These are phyloP conservation scores for Hanseniaspora pseudoguilliermondii DNA, from an alignment of 805 yeast species.

Conservation along the genomic window DNA sequence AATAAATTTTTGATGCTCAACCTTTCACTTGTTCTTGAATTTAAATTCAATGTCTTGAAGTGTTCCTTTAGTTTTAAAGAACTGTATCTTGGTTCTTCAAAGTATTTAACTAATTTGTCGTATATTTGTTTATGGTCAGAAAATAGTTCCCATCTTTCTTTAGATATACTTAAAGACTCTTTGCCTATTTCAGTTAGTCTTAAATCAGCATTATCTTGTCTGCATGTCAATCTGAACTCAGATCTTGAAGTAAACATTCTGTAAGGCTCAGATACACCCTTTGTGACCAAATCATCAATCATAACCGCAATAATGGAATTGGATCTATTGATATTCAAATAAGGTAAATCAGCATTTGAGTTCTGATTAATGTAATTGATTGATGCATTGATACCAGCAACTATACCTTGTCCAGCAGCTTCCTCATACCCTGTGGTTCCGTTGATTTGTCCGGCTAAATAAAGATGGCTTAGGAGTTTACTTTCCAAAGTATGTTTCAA, in stretches of 20 bases:
- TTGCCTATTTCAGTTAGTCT: conserved; percentile 64
- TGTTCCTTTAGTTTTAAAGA: conserved; percentile 51
- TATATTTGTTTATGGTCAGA: conserved; percentile 33
- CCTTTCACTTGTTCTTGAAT: conserved; percentile 42
- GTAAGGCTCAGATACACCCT: conserved; percentile 94
- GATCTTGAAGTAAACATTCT: conserved; percentile 96
- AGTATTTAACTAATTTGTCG: conserved; percentile 32
- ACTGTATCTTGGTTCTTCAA: conserved; percentile 36
- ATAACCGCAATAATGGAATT: conserved; percentile 89
- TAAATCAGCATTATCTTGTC: conserved; percentile 89
- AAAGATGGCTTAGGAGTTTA: conserved; percentile 62
- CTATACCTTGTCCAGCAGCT: conserved; percentile 91
- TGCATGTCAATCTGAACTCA: conserved; percentile 76
- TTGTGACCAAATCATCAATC: conserved; percentile 85
- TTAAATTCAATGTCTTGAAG: conserved; percentile 30
- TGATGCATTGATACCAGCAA: conserved; percentile 95
- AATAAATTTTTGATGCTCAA: conserved; percentile 62
- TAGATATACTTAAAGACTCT: conserved; percentile 51
- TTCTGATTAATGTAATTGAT: conserved; percentile 30
- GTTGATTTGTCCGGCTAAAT: conserved; percentile 90
- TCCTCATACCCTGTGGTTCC: conserved; percentile 99
- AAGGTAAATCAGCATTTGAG: conserved; percentile 22
- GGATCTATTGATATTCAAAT: conserved; percentile 48
- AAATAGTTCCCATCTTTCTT: conserved; percentile 42
- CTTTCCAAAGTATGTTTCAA: conserved; percentile 68